Conservation (phyloP, 345 rosid genomes). For the Eucalyptus sp. region DNA sequence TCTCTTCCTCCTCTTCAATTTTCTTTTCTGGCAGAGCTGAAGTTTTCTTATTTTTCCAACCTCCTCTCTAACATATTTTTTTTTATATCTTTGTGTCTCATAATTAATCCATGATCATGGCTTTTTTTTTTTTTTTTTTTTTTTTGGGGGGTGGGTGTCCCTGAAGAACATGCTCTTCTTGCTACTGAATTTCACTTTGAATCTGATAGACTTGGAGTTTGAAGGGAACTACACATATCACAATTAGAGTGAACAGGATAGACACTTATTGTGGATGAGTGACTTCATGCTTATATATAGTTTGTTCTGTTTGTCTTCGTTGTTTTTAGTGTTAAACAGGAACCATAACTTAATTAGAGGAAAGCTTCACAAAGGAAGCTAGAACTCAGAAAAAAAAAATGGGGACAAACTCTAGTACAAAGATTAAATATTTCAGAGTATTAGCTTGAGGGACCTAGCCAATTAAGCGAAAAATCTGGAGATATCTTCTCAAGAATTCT, state of each 20-base stretch:
- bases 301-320: background rate
- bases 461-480: background rate
- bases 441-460: background rate
- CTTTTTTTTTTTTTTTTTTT: background rate
- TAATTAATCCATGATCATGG: background rate
- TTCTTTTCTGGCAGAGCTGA: background rate
- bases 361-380: background rate
- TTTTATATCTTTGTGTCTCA: background rate
- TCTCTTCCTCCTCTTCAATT: background rate
- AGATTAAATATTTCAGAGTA: background rate
- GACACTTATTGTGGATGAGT: background rate
- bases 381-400: background rate
- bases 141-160: background rate
- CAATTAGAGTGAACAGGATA: background rate
- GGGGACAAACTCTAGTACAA: background rate
- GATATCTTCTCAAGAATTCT: background rate
- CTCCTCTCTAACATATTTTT: background rate
- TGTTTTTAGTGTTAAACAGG: background rate
- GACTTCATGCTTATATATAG: background rate
- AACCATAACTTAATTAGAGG: background rate
- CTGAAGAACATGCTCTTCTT: background rate
- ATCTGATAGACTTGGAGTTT: background rate
- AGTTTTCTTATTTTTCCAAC: background rate
- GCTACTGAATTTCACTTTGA: background rate
- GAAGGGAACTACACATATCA: background rate